Evolutionary conservation across 805 yeast species (phyloP), one percentile per base, ranked within the genome.

Genomic region (Hanseniaspora taiwanica): DNA sequence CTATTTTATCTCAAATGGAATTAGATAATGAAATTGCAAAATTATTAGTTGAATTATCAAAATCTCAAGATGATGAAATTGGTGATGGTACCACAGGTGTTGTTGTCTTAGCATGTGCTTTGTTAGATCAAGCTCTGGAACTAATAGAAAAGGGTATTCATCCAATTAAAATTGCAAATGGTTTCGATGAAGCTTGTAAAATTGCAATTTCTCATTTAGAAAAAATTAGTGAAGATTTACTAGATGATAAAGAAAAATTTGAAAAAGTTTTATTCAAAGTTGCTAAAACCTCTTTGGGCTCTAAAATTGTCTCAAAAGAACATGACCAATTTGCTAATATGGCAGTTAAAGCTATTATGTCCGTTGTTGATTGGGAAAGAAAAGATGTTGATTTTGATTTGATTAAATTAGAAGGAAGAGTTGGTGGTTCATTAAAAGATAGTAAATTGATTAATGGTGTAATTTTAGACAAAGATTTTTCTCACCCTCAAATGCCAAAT

Each of bases 51-150:
- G 95, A 93, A 63, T 71, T 91, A 48, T 81, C 96, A 23, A 82
- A 75, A 59, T 83, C 95, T 21, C 98, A 89, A 68, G 98, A 89
- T 61, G 96, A 91, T 59, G 97, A 89, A 64, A 85, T 89, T 58
- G 98, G 98, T 42, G 98, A 89, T 60, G 98, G 98, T 56, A 91
- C 99, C 21, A 91, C 99, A 4, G 97, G 97, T 56, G 99, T 91
- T 21, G 97, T 91, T 40, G 97, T 91, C 2, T 67, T 91, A 39
- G 97, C 98, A 1, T 82, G 95, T 49, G 94, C 97, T 2, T 67
- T 91, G 47, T 69, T 91, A 44, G 96, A 89, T 59, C 95, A 91
- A 64, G 96, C 98, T 2, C 63, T 81, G 42, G 96, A 86, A 56
- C 73, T 91, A 47, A 87, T 91, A 49, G 96, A 91, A 55, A 85